phyloP scores from a whole-genome alignment of 2,329 filamentous ascomycete species.

The Botrytis hyacinthi region DNA sequence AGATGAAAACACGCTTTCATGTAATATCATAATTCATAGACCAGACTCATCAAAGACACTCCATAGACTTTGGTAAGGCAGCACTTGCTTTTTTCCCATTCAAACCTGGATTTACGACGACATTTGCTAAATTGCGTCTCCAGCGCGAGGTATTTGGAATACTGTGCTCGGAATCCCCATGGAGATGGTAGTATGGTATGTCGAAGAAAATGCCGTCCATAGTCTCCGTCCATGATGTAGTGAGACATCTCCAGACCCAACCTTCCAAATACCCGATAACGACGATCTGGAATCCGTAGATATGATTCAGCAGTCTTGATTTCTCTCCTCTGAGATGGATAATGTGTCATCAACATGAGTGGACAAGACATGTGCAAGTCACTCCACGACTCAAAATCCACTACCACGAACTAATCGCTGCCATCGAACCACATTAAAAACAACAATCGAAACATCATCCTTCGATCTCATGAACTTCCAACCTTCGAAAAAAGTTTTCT shows the following conservation, averaged over 20 bases:
- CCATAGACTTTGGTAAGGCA: neutral
- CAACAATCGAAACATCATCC: neutral
- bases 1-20: neutral
- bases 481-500: neutral
- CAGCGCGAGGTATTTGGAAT: neutral
- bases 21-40: too few species aligned
- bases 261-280: neutral
- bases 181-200: neutral
- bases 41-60: too few species aligned
- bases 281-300: neutral
- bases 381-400: neutral
- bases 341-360: neutral
- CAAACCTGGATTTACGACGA: neutral
- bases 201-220: neutral
- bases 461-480: neutral
- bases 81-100: neutral
- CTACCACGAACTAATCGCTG: neutral
- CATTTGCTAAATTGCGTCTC: accelerated
- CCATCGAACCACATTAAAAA: neutral
- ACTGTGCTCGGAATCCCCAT: neutral
- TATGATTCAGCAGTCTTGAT: neutral
- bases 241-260: neutral
- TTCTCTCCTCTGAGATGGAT: neutral
- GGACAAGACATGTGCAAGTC: neutral
- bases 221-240: too few species aligned